Conservation (phyloP, 202 grass and related monocot species). For the Elaeis oleifera region DNA sequence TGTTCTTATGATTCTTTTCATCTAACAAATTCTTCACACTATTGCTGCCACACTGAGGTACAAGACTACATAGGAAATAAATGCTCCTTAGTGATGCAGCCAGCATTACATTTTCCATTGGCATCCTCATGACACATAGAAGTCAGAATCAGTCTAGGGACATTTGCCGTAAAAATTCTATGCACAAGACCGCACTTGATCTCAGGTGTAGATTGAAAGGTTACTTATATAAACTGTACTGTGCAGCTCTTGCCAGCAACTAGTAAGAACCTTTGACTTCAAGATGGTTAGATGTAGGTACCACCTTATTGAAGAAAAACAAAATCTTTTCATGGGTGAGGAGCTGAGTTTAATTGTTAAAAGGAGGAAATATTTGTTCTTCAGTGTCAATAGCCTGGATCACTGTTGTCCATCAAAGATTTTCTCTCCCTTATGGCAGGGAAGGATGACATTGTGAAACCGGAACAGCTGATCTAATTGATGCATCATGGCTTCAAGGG, state of each 20-base stretch:
- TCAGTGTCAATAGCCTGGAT: slow-evolving; percentile 1
- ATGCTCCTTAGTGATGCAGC: not conserved
- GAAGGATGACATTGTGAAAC: not conserved
- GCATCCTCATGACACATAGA: not conserved
- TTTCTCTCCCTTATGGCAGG: slow-evolving; percentile 13
- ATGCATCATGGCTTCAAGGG: slow-evolving; percentile 15
- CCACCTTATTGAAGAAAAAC: too few relatives aligned
- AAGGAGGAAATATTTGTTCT: slow-evolving; percentile 7
- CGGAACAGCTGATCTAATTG: not conserved
- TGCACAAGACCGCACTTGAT: not conserved
- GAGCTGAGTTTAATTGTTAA: not conserved
- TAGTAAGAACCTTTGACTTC: too few relatives aligned
- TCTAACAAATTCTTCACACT: too few relatives aligned
- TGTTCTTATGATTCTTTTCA: too few relatives aligned
- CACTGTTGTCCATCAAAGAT: slow-evolving; percentile 1
- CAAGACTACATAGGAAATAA: too few relatives aligned
- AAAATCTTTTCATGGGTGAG: not conserved
- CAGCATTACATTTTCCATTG: slow-evolving; percentile 3
- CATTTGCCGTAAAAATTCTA: not conserved
- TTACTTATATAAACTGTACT: too few relatives aligned
- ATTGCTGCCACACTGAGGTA: too few relatives aligned
- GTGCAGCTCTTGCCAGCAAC: too few relatives aligned
- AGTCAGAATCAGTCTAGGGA: not conserved
- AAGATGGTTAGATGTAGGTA: too few relatives aligned
- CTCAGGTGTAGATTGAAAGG: too few relatives aligned